Base-by-base conservation (phyloP, 1,284 basidiomycete species). In the Trichosporon inkin region DNA sequence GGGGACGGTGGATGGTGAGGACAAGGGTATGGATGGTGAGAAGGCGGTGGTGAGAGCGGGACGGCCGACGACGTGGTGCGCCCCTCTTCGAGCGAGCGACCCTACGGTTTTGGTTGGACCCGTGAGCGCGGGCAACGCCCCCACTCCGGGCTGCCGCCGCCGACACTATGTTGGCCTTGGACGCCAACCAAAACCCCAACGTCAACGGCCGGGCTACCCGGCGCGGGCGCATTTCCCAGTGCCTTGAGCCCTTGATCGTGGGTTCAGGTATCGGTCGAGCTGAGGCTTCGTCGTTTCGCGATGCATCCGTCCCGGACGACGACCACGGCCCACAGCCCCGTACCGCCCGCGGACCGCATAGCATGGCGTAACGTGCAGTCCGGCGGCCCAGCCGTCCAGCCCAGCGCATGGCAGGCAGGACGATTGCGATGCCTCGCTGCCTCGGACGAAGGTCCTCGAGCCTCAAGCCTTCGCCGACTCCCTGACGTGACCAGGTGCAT, bases 191-290 rank as follows among this genome's bases (percentile, higher is more conserved):
- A 53, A 36, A 34, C 57, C 40, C 51, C 57, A 49, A 56, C 57
- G 39, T 55, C 57, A 56, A 62, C 61, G 44, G 61, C 61, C 61
- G 56, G 52, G 38, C 38, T 41, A 58, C 57, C 57, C 57, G 51
- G 57, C 57, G 57, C 57, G 51, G 57, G 57, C 57, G 51, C 49
- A 53, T 32, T 53, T 34, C 41, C 51, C 34, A 40, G 39, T 49
- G 44, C 44, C 44, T 49, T 49, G 44, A 49, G 44, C 44, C 44
- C 44, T 49, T 49, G 44, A 49, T 49, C 44, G 44, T 49, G 44
- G 44, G 44, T 49, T 49, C 44, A 49, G 44, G 44, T 49, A 49
- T 28, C 44, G 38, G 7, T 40, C 38, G 16, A n/a, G 17, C 16
- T 40, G 38, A 32, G 28, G 28, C 38, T 49, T 32, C 44, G 22